These are phyloP conservation scores for Yamadazyma endophytica DNA, from an alignment of 805 yeast species.

Conservation along the genomic window DNA sequence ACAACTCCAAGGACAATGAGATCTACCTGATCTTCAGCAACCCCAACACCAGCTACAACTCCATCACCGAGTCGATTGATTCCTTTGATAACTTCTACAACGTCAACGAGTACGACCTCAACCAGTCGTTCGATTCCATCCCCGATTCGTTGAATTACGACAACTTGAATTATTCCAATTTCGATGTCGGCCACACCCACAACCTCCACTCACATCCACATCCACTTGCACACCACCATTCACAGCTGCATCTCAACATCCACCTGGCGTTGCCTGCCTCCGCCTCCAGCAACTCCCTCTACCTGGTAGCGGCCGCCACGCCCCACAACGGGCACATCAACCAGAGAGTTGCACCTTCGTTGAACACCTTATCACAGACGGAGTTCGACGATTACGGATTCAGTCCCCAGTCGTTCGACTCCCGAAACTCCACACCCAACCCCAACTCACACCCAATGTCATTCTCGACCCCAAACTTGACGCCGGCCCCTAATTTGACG, in stretches of 20 bases:
- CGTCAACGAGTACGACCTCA: conserved; percentile 20
- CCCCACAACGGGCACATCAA: too few species aligned
- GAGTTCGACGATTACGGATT: too few species aligned
- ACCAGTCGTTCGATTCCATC: conserved; percentile 23
- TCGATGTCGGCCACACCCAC: conserved; percentile 1
- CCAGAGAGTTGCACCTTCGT: too few species aligned
- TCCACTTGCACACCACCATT: conserved; percentile 1
- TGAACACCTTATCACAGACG: too few species aligned
- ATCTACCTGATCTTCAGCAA: conserved; percentile 10
- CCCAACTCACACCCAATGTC: too few species aligned
- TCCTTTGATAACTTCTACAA: conserved; percentile 19
- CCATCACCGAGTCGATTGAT: conserved; percentile 6
- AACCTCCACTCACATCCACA: conserved; percentile 1
- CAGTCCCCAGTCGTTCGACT: too few species aligned
- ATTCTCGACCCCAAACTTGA: too few species aligned
- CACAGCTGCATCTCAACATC: conserved; percentile 1
- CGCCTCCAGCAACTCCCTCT: too few species aligned
- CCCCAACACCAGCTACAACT: conserved; percentile 10
- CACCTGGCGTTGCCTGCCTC: too few species aligned
- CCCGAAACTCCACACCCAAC: too few species aligned
- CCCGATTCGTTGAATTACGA: conserved; percentile 16
- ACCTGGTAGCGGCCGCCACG: too few species aligned
- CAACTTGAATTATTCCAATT: conserved; percentile 1
- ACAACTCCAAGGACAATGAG: conserved; percentile 8
- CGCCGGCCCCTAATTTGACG: too few species aligned